Evolutionary conservation across 192 early-diverging fungal genomes (phyloP), one percentile per base, ranked within the genome.

Genomic region (Haplosporangium gracile): DNA sequence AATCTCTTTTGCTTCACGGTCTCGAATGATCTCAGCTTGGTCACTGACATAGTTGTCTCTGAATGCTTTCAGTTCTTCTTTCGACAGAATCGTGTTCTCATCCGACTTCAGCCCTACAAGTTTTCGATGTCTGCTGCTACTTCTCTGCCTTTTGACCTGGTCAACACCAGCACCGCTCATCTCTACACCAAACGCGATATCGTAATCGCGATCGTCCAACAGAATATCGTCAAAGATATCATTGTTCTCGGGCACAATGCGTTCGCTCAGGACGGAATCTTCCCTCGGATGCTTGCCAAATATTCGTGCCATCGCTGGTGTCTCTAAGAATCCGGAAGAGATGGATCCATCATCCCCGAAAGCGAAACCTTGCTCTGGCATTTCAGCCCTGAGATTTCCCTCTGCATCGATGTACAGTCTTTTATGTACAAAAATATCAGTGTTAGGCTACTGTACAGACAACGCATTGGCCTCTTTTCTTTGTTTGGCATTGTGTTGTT

Each of bases 361-460:
- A 39, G 8, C 38, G 32, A 82, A 71, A 13, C 53, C 75, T 29
- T 75, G 18, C 4, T 71, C 65, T 15, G 78, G 79, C 39, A 70
- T 51, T 40, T 77, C 42, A 2, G 77, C 79, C 9, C 80, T 68
- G 13, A 86, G 32, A 43, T 86, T 86, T 9, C 84, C 84, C 0
- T 86, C 79, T 2, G 74, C 47, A 57, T 86, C 84, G 9, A 86
- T 38, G 57, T 78, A 86, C 13, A 86, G 29, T 6, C 83, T 86
- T 68, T 16, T 13, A 45, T 4, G 32, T 43, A 26, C 63, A 65
- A n/a, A 49, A n/a, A 70, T 13, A 20, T 60, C 0, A 70, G 9
- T 38, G 24, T 11, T 32, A 65, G 60, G 11, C 60, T 13, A 2
- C 0, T 13, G 1, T 26, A 32, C 60, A 65, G 11, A 32, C 8